Conservation (phyloP, 1,139 yeast species). For the Hyphopichia khmerensis region DNA sequence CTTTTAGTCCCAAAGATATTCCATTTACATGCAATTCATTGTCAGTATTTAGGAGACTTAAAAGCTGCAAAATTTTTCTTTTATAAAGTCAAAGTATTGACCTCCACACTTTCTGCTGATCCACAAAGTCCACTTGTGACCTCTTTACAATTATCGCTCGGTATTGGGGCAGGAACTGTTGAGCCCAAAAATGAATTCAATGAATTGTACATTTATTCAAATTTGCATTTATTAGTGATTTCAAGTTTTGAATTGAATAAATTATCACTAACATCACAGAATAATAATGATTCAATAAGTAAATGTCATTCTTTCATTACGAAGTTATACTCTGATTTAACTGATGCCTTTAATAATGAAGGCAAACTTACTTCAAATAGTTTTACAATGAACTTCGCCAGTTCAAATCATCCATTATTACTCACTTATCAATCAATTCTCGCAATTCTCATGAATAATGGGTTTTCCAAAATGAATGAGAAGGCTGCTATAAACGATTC, state of each 20-base stretch:
- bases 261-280: constrained; percentile 6
- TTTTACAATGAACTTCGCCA: constrained; percentile 19
- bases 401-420: constrained; percentile 13
- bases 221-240: constrained; percentile 24
- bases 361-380: constrained; percentile 14
- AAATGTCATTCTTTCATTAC: constrained; percentile 14
- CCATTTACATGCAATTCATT: constrained; percentile 37
- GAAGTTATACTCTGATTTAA: constrained; percentile 17
- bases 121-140: constrained; percentile 4
- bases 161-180: constrained; percentile 20
- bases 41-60: constrained; percentile 35
- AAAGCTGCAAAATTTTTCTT: constrained; percentile 39
- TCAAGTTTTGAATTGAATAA: constrained; percentile 21
- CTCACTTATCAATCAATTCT: constrained; percentile 10
- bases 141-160: constrained; percentile 16
- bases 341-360: constrained; percentile 13
- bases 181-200: constrained; percentile 16
- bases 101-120: constrained; percentile 7
- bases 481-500: not conserved
- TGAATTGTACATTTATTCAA: constrained; percentile 26
- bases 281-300: constrained; percentile 7
- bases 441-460: not conserved
- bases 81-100: constrained; percentile 18
- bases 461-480: not conserved
- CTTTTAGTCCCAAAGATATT: constrained; percentile 32